A percentile compares a stretch with the other conserved stretches of the same genome.
phyloP scores from a whole-genome alignment of 805 yeast genomes.

The Lipomyces orientalis region DNA sequence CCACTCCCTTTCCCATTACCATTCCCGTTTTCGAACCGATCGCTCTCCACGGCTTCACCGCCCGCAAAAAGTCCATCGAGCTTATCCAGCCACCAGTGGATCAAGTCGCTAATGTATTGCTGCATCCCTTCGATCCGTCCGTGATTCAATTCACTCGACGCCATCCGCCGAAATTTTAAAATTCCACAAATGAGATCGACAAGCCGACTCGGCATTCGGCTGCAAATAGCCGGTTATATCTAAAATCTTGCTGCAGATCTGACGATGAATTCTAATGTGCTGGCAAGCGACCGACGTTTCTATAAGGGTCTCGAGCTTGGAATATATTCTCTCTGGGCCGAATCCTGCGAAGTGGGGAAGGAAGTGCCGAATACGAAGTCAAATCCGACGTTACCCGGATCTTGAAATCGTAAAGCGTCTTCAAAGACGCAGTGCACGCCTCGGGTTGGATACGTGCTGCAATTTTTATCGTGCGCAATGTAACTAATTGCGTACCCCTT shows the following conservation, averaged over 20 bases:
- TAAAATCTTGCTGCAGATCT: background rate
- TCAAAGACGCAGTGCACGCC: no score
- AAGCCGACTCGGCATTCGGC: conserved; percentile 4
- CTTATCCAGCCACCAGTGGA: background rate
- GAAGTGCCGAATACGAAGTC: no score
- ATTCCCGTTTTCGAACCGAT: background rate
- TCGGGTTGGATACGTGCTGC: no score
- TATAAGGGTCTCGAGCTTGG: background rate
- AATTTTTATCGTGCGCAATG: no score
- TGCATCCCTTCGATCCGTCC: background rate
- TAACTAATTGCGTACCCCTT: no score
- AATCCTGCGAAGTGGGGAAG: no score
- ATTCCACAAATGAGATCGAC: background rate
- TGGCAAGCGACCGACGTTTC: background rate
- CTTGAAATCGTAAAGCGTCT: no score
- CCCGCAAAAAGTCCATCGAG: background rate
- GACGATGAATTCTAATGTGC: background rate
- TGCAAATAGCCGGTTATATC: background rate
- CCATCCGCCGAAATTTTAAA: background rate
- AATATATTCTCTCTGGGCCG: no score
- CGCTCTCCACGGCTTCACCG: background rate
- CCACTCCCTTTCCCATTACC: background rate
- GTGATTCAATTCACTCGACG: background rate
- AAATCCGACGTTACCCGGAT: no score
- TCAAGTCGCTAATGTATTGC: background rate